These are phyloP conservation scores for Rhodosporidiobolus sp. DNA, from an alignment of 768 basidiomycete species.

Conservation along the genomic window DNA sequence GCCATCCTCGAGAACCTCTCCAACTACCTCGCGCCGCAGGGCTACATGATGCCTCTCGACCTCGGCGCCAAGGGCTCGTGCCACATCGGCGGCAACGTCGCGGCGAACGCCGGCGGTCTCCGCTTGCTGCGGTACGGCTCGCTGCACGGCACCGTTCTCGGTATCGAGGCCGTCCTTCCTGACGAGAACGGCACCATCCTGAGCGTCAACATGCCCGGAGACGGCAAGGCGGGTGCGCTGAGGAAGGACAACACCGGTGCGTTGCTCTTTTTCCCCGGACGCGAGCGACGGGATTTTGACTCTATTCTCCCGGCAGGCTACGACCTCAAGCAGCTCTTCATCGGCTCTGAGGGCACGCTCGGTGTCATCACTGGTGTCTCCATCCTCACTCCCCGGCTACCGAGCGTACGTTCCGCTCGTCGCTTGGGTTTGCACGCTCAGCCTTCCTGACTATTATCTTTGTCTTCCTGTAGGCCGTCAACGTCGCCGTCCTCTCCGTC, in stretches of 20 bases:
- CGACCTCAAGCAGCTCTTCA: conserved; percentile 96
- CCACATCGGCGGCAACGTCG: conserved; percentile 95
- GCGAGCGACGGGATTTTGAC: too few species aligned
- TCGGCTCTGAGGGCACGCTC: conserved; percentile 93
- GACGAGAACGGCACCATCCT: conserved; percentile 77
- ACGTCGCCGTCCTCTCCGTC: conserved; percentile 86
- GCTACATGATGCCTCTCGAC: conserved; percentile 82
- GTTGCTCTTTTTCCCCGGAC: conserved; percentile 34
- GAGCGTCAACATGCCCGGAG: conserved; percentile 70
- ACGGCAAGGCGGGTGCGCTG: conserved; percentile 49
- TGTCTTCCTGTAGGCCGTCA: conserved; percentile 59
- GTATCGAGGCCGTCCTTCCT: conserved; percentile 90
- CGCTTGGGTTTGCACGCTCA: background rate
- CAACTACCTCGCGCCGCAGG: conserved; percentile 75
- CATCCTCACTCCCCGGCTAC: conserved; percentile 81
- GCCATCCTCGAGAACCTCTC: conserved; percentile 85
- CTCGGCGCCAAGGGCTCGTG: conserved; percentile 55
- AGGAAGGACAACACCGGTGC: conserved; percentile 96
- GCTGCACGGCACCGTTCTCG: conserved; percentile 88
- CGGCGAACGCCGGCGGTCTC: conserved; percentile 97
- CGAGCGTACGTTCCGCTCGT: conserved; percentile 43
- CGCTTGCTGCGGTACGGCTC: conserved; percentile 90
- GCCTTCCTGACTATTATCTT: background rate
- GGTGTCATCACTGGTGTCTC: conserved; percentile 93
- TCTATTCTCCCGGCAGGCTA: conserved; percentile 60